Evolutionary conservation across 805 yeast genomes (phyloP).

Genomic region (Saturnispora sanitii): DNA sequence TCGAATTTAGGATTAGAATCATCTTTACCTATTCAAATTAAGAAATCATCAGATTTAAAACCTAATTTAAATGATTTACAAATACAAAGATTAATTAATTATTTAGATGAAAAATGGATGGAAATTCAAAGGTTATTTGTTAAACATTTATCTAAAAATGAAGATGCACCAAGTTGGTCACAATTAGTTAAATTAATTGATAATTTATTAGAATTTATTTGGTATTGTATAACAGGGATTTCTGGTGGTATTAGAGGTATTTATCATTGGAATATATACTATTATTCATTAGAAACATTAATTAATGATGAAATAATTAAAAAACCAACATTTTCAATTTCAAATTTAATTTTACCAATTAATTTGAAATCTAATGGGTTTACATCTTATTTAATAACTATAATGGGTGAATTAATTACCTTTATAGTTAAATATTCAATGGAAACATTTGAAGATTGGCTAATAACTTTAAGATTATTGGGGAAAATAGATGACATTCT

Average conservation of each 20-base stretch:
- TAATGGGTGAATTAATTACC: constrained; percentile 61
- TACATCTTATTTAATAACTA: constrained; percentile 46
- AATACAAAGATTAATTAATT: constrained; percentile 44
- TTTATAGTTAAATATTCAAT: constrained; percentile 36
- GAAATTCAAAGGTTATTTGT: constrained; percentile 46
- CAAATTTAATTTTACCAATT: constrained; percentile 4
- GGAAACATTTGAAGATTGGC: constrained; percentile 18
- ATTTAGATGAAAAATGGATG: constrained; percentile 45
- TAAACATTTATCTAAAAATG: constrained; percentile 24
- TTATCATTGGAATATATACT: constrained; percentile 19
- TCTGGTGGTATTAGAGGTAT: constrained; percentile 15
- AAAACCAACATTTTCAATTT: neutral
- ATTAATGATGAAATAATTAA: neutral
- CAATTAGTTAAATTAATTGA: constrained; percentile 38
- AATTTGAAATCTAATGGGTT: constrained; percentile 34
- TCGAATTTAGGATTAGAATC: constrained; percentile 17
- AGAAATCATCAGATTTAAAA: neutral
- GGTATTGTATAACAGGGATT: constrained; percentile 44
- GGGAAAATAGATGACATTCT: constrained; percentile 26
- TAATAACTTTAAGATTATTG: constrained; percentile 16
- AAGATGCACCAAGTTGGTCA: constrained; percentile 18
- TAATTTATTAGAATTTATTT: constrained; percentile 43
- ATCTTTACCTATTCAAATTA: constrained; percentile 18
- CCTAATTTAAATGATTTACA: constrained; percentile 33
- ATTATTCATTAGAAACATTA: neutral